Evolutionary conservation across 306 rosid genomes (phyloP), one percentile per base, ranked within the genome.

Genomic region (Senna siamea): DNA sequence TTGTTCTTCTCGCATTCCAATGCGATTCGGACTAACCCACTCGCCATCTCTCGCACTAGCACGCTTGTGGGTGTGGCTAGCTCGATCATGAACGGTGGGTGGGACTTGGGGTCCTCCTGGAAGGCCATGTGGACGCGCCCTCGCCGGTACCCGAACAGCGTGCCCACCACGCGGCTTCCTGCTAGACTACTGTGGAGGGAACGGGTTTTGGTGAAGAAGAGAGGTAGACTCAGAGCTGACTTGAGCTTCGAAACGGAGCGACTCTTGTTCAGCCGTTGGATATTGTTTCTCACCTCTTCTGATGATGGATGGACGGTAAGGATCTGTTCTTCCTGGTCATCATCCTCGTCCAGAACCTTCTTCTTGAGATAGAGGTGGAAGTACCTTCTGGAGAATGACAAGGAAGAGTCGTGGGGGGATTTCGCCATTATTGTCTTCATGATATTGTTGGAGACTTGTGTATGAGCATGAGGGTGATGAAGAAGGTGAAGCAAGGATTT

Each of bases 311-410:
- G 53, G 34, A 78, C 56, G 80, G 77, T 85, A 4, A 83, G 74
- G 79, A 84, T 41, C 67, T 70, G 87, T 46, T 84, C 90, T 3
- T 82, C 50, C 8, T 35, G 41, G 46, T 60, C 83, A 0, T 87
- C 85, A 11, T 86, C 80, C 0, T 85, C 85, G 1, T 81, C 86
- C 18, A 65, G 54, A 7, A 80, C 3, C 57, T 86, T 88, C 85
- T 91, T 91, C 41, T 77, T 94, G 90, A 92, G 88, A 35, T 87
- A 88, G 84, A 94, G 88, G 66, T 85, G 87, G 83, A 93, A 87
- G 60, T 86, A 91, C 10, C 96, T 82, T 14, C 85, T 80, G 15
- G 99, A 94, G 89, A 94, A 88, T 32, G 99, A 94, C 88, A 89
- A 83, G 8, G 97, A 93, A 10, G 95, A 79, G 57, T 89, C 97